A percentile compares a stretch with the other conserved stretches of the same genome.
phyloP scores from a whole-genome alignment of 2,329 filamentous ascomycete species.

The Zymoseptoria tritici region DNA sequence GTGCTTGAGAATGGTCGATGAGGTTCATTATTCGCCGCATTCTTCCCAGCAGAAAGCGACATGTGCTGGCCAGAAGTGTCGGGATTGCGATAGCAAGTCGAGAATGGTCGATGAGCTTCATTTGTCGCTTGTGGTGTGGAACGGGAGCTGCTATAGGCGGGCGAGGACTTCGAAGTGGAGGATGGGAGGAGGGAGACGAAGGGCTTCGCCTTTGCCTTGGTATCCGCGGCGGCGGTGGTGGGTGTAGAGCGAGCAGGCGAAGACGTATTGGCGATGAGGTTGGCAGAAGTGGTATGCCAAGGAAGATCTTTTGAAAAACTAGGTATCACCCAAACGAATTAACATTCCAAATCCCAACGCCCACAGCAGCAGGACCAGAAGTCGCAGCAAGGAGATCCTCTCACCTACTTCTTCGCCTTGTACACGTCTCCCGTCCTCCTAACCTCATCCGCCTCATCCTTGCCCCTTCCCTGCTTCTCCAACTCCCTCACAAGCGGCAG shows the following conservation, averaged over 20 bases:
- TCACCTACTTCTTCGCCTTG: slow-evolving; percentile 22
- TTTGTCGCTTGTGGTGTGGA: background rate
- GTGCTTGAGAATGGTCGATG: no score
- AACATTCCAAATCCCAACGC: background rate
- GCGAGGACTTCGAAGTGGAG: background rate
- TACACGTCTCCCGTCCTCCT: slow-evolving; percentile 44
- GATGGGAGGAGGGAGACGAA: background rate
- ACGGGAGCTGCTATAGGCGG: background rate
- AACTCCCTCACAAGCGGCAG: slow-evolving; percentile 42
- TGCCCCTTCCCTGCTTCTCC: slow-evolving; percentile 43
- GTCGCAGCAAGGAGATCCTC: slow-evolving; percentile 4
- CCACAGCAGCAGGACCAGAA: background rate
- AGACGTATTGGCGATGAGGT: background rate
- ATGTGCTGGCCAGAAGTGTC: background rate
- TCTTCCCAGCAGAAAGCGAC: no score
- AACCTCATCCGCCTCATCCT: slow-evolving; percentile 42
- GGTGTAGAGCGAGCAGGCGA: background rate
- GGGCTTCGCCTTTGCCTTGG: background rate
- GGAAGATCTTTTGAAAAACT: background rate
- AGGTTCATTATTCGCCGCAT: background rate
- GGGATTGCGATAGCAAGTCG: background rate
- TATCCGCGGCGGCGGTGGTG: background rate
- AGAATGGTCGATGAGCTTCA: background rate
- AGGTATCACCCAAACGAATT: slow-evolving; percentile 8
- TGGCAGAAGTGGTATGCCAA: background rate